phyloP scores from a whole-genome alignment of 768 basidiomycete genomes.

The Macrolepiota albuminosa region DNA sequence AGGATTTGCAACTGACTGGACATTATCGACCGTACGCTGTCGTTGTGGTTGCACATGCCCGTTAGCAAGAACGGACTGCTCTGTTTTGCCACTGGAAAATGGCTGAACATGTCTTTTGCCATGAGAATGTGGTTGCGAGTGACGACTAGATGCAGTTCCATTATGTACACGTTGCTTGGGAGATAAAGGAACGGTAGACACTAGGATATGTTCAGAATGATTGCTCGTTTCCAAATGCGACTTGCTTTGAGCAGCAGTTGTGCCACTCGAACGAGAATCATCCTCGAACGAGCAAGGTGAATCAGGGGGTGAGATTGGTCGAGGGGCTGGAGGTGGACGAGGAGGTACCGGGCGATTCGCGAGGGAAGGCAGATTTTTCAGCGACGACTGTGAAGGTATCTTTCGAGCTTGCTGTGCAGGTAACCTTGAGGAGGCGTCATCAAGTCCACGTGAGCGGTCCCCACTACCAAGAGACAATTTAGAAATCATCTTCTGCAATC shows the following conservation, averaged over 20 bases:
- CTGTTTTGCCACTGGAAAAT: not conserved
- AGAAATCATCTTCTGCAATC: slow-evolving; percentile 81
- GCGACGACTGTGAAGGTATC: slow-evolving; percentile 26
- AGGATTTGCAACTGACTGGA: not conserved
- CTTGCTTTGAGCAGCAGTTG: slow-evolving; percentile 24
- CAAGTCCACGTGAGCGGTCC: slow-evolving; percentile 30
- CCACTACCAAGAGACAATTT: slow-evolving; percentile 53
- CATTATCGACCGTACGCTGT: slow-evolving; percentile 1
- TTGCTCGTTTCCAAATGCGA: slow-evolving; percentile 8
- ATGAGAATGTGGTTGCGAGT: not conserved
- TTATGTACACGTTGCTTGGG: slow-evolving; percentile 3
- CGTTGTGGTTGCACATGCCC: not conserved
- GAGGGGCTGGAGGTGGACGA: slow-evolving; percentile 45
- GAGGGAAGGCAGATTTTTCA: slow-evolving; percentile 40
- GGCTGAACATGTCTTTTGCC: slow-evolving; percentile 4
- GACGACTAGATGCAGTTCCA: slow-evolving; percentile 6
- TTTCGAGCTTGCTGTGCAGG: slow-evolving; percentile 13
- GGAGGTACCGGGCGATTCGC: slow-evolving; percentile 61
- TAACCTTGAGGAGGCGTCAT: slow-evolving; percentile 12
- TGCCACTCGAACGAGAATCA: slow-evolving; percentile 20
- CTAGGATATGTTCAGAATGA: not conserved
- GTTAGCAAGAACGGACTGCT: not conserved
- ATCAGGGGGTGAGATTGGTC: slow-evolving; percentile 41
- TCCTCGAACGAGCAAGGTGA: slow-evolving; percentile 41
- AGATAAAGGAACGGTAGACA: not conserved